Evolutionary conservation across 495 filamentous ascomycete genomes (phyloP), one percentile per base, ranked within the genome.

Genomic region (Hyaloscypha variabilis): DNA sequence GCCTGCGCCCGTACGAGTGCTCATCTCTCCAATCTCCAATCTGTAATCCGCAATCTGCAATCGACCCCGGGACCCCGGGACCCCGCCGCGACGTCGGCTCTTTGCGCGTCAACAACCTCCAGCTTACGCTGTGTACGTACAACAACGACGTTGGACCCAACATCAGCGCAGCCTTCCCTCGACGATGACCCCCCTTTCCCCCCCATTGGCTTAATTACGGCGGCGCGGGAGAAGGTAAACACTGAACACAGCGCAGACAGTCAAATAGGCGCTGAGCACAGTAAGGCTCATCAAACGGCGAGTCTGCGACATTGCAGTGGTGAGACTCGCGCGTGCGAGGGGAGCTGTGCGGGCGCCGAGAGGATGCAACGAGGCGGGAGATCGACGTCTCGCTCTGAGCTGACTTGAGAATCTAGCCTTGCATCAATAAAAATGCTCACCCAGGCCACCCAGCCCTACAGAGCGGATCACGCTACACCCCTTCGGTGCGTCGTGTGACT

Each of bases 121-220:
- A 49, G 58, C 58, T 61, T 42, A 61, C 58, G 36, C 58, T 11
- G 36, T 51, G 42, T 61, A 61, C 58, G 58, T 61, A 61, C 58
- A 31, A 61, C 42, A 23, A 61, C 58, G n/a, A n/a, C n/a, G n/a
- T n/a, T n/a, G n/a, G n/a, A n/a, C n/a, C n/a, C n/a, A 29, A 59
- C n/a, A 59, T 23, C 29, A 59, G 56, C 19, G 0, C 39, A 14
- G 39, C 39, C 10, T 4, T 8, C 39, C 39, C 17, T 11, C 39
- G 17, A 52, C 39, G 17, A 51, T 28, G 30, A 60, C 58, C 24
- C 23, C 19, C 25, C n/a, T n/a, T n/a, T n/a, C n/a, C n/a, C n/a
- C n/a, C 24, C 36, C 50, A 66, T 66, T 66, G 64, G 64, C 23
- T 49, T 30, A 46, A 42, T 57, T 66, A 66, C 64, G 64, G 64